Conservation (phyloP, 2,329 filamentous ascomycete genomes). For the Sporothrix sp. region DNA sequence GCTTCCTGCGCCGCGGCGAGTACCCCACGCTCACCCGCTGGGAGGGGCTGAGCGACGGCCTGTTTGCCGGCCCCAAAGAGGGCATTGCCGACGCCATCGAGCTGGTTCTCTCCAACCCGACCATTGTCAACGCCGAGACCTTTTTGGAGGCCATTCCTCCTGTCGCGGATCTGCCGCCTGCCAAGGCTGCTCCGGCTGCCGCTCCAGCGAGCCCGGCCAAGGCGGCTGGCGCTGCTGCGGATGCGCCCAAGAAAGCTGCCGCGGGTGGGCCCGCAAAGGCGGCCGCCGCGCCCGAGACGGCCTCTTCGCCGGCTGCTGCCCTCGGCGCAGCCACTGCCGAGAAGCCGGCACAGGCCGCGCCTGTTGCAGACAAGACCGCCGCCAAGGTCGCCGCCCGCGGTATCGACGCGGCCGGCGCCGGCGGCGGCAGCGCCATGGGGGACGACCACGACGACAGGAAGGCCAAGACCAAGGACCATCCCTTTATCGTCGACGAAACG, state of each 20-base stretch:
- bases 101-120: slow-evolving; percentile 45
- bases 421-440: not conserved
- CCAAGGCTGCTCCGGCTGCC: not conserved
- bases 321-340: not conserved
- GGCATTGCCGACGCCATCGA: slow-evolving; percentile 56
- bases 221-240: not conserved
- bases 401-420: not conserved
- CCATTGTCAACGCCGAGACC: slow-evolving; percentile 47
- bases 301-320: not conserved
- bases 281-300: not conserved
- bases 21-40: slow-evolving; percentile 67
- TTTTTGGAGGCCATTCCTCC: slow-evolving; percentile 52
- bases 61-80: slow-evolving; percentile 61
- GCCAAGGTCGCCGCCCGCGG: slow-evolving; percentile 10
- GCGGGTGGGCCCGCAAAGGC: not conserved
- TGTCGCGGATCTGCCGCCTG: slow-evolving; percentile 4
- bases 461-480: slow-evolving; percentile 29
- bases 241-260: not conserved
- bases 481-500: slow-evolving; percentile 55
- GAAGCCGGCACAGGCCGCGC: too few relatives aligned
- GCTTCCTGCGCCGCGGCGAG: slow-evolving; percentile 64
- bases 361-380: too few relatives aligned
- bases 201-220: not conserved
- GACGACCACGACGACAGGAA: slow-evolving; percentile 12
- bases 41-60: slow-evolving; percentile 57